Base-by-base conservation (phyloP, 202 grass and related monocot species). In the Cymbopogon flexuosus region DNA sequence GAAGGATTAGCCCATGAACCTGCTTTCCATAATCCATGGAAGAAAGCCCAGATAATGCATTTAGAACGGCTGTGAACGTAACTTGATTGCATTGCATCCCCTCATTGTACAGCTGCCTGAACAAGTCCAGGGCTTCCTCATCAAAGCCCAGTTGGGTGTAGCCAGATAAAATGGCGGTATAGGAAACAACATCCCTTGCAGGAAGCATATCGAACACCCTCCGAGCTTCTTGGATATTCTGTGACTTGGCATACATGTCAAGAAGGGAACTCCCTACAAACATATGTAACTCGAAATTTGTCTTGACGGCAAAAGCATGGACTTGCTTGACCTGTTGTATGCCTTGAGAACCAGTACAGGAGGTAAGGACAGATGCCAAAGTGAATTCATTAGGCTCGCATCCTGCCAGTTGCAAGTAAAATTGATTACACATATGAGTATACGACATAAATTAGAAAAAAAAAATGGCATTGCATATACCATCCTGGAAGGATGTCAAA, bases 31-130 rank as follows among this genome's bases (percentile, higher is more conserved):
- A 94, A 77, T 89, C 87, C 29, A 91, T 59, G 80, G 92, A 88
- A 64, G 92, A 78, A 65, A 94, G 51, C 16, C 92, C 84, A 64
- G 92, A 89, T 22, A 94, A n/a, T 80, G 92, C 87, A 74, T 83
- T 94, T 19, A 94, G 79, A 73, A 94, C 84, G 68, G 74, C 54
- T 3, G 59, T 84, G 87, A 91, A 89, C 16, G 89, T 94, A 77
- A 94, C 84, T 70, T 94, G 84, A 60, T 91, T 94, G 78, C 89
- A 94, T 64, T 87, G 84, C 86, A 94, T 94, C 67, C 89, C 92
- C 46, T 84, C 86, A 73, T 75, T 83, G 33, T 89, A 88, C 36
- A 89, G 75, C 35, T 83, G 47, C 59, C 75, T 87, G 78, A 94
- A 94, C 78, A 94, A 66, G 39, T 83, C 59, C 69, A 94, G 83